Evolutionary conservation across 495 filamentous ascomycete species (phyloP), one percentile per base, ranked within the genome.

Genomic region (Trypethelium eluteriae): DNA sequence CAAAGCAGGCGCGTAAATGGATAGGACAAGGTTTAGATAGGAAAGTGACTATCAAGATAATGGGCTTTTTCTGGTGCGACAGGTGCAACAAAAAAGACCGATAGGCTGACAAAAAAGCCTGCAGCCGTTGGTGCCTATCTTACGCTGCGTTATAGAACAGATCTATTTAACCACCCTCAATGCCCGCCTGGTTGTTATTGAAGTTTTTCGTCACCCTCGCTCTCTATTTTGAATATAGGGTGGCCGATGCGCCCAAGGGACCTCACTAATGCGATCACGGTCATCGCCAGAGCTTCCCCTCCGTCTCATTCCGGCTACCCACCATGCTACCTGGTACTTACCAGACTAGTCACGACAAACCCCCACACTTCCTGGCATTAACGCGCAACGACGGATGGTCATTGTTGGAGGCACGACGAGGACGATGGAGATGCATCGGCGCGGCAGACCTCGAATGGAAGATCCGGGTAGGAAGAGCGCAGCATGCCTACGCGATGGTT

Each of bases 11-110:
- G 53, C 14, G 6, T 36, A 11, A 59, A 7, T 34, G 32, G 53
- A 10, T 14, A 59, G 53, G 53, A 59, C 36, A 59, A 36, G 53
- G 11, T 7, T 59, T 10, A 59, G 53, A 59, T 59, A 59, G 53
- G 53, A 36, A 59, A 32, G 3, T 59, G 53, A 59, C 14, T 36
- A 36, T 36, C 53, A 34, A 59, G 53, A 59, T 36, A 59, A 59
- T 25, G 36, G 25, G 53, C 53, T 59, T 59, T 36, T 59, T 36
- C 53, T 36, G 3, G 53, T 34, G 53, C 53, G 5, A 59, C 32
- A 36, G 25, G 25, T 25, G 25, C 25, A 25, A 25, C 25, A 25
- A 25, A 34, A 36, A 59, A 6, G 7, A 59, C 6, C 32, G 53
- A 59, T 59, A 59, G 53, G 53, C 53, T 59, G 53, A 36, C 5